These are phyloP conservation scores for Metrosideros polymorpha DNA, from an alignment of 441 rosid genomes.

Conservation along the genomic window DNA sequence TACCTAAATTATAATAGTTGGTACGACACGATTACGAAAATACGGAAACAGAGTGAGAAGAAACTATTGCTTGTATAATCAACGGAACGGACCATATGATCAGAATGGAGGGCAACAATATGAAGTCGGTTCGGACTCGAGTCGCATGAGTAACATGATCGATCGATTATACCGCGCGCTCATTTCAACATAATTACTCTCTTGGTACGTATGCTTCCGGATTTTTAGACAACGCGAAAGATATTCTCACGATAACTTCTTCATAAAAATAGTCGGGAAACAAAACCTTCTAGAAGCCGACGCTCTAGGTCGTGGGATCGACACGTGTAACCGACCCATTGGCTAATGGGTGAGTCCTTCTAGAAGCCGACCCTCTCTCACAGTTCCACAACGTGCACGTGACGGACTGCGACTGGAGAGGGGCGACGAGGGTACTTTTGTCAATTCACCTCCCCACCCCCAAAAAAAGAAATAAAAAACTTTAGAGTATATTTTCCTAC, in stretches of 20 bases:
- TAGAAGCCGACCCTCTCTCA: neutral
- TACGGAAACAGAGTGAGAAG: too few relatives aligned
- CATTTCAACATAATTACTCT: neutral
- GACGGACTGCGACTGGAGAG: neutral
- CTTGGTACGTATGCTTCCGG: neutral
- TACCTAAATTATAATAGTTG: too few relatives aligned
- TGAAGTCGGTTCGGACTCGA: neutral
- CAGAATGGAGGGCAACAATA: too few relatives aligned
- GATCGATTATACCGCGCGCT: neutral
- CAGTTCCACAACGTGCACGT: neutral
- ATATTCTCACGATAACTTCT: neutral
- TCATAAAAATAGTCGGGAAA: neutral
- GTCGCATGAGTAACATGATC: neutral
- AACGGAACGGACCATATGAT: too few relatives aligned
- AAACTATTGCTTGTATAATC: too few relatives aligned
- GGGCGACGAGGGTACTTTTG: neutral
- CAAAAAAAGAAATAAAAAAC: too few relatives aligned
- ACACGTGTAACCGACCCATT: neutral
- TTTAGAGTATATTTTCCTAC: neutral
- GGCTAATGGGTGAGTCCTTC: neutral
- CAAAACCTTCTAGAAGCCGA: neutral
- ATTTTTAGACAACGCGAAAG: neutral
- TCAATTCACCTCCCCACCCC: neutral
- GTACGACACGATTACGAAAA: too few relatives aligned
- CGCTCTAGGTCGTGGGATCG: accelerated